phyloP scores from a whole-genome alignment of 164 flowering plant species.

The Magnolia kwangsiensis region DNA sequence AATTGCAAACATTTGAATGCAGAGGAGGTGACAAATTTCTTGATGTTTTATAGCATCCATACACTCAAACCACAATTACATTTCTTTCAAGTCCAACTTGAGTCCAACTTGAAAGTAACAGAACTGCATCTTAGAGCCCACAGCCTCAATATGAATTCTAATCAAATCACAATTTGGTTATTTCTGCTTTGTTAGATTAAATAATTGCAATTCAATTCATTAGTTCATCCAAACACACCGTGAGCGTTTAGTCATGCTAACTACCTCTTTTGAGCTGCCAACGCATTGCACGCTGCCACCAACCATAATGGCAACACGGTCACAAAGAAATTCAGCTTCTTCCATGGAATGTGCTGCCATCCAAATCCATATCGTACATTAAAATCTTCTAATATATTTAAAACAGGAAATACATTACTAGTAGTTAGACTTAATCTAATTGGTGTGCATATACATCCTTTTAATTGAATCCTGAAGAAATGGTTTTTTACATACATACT shows the following conservation, averaged over 20 bases:
- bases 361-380: not conserved
- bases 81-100: not conserved
- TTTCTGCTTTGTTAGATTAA: not conserved
- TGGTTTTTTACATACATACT: too few relatives aligned
- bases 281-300: slow-evolving; percentile 34
- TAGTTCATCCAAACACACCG: not conserved
- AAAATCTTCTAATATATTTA: not conserved
- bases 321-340: slow-evolving; percentile 44
- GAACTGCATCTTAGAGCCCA: not conserved
- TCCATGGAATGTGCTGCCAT: slow-evolving; percentile 33
- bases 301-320: slow-evolving; percentile 35
- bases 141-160: not conserved
- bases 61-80: too few relatives aligned
- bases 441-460: too few relatives aligned
- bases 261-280: slow-evolving; percentile 38
- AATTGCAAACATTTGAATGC: too few relatives aligned
- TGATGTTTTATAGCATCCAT: too few relatives aligned
- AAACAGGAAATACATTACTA: too few relatives aligned
- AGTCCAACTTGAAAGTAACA: not conserved
- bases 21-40: too few relatives aligned
- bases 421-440: too few relatives aligned
- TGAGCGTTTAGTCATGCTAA: not conserved
- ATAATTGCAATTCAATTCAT: not conserved
- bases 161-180: not conserved
- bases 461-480: too few relatives aligned